Evolutionary conservation across 2,329 filamentous ascomycete genomes (phyloP).

Genomic region (Rhexocercosporidium sp.): DNA sequence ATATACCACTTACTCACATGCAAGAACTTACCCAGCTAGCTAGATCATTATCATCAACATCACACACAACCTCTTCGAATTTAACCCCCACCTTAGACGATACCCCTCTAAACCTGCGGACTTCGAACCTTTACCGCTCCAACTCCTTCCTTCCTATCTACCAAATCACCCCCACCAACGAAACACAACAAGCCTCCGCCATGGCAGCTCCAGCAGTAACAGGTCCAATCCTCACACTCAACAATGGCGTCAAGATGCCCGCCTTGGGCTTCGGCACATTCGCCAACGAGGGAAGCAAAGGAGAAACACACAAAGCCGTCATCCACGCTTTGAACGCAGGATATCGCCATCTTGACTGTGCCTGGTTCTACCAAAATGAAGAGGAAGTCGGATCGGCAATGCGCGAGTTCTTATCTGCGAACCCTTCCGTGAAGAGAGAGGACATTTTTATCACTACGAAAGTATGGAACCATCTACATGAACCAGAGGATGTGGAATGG

Average conservation of each 20-base stretch:
- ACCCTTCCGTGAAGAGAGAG: constrained; percentile 70
- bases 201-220: constrained; percentile 39
- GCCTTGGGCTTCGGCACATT: constrained; percentile 53
- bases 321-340: constrained; percentile 69
- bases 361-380: constrained; percentile 83
- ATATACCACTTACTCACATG: constrained; percentile 26
- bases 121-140: neutral
- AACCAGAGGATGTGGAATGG: constrained; percentile 65
- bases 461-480: constrained; percentile 81
- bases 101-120: neutral
- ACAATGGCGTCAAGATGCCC: constrained; percentile 46
- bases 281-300: constrained; percentile 41
- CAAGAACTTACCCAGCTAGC: constrained; percentile 14
- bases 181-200: neutral
- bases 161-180: constrained; percentile 1
- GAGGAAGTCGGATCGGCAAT: constrained; percentile 81
- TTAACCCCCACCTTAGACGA: constrained; percentile 10
- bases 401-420: constrained; percentile 66
- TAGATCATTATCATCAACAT: constrained; percentile 9
- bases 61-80: neutral
- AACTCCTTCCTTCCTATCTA: neutral
- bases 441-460: constrained; percentile 87
- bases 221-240: constrained; percentile 42
- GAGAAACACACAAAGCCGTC: constrained; percentile 53
- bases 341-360: constrained; percentile 72